Conservation (phyloP, 495 filamentous ascomycete species). For the Tuber borchii region DNA sequence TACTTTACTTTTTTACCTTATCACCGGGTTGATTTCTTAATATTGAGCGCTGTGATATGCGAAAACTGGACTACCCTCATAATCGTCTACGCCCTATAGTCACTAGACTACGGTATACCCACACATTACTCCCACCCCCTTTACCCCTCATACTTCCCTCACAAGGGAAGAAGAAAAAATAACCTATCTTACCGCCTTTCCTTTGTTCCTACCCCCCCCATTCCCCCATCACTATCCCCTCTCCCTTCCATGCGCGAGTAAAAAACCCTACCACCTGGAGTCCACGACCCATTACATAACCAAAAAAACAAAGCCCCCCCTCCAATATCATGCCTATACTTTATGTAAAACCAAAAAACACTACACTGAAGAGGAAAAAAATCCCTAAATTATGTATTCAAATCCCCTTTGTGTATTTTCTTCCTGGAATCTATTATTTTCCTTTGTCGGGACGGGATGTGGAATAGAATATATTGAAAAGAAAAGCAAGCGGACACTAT, state of each 20-base stretch:
- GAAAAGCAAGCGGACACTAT: not conserved
- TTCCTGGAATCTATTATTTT: not conserved
- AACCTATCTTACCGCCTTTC: not conserved
- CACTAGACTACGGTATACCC: not conserved
- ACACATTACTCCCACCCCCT: not conserved
- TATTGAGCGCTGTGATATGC: constrained; percentile 1
- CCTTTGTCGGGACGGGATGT: not conserved
- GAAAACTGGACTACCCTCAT: not conserved
- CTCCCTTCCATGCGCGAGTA: not conserved
- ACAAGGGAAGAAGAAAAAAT: not conserved
- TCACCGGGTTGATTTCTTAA: not conserved
- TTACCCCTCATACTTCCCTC: not conserved
- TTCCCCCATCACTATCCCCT: not conserved
- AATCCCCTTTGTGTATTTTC: not conserved
- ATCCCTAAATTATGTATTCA: not conserved
- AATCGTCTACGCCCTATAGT: not conserved
- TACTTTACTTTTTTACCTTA: constrained; percentile 20
- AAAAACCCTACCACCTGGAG: not conserved
- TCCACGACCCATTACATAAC: not conserved
- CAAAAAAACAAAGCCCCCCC: not conserved
- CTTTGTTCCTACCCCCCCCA: not conserved
- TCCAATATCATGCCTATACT: not conserved
- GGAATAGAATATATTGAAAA: constrained; percentile 2
- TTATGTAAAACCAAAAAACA: not conserved
- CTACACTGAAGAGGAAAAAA: not conserved